Evolutionary conservation across 345 rosid species (phyloP).

Genomic region (Hypericum perforatum): DNA sequence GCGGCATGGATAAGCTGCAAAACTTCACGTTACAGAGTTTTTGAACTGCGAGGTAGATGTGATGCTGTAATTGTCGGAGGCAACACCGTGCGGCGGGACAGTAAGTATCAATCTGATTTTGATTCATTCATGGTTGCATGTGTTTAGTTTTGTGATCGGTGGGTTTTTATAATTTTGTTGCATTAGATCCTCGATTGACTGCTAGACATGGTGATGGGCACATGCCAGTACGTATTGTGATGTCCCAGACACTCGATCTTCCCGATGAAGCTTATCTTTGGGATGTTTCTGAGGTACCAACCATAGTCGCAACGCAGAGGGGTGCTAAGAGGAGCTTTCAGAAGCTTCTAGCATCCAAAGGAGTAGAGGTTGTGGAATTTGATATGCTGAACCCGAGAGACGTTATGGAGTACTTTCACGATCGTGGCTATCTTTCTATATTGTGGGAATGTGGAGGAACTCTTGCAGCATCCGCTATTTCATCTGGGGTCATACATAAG

Average conservation of each 20-base stretch:
- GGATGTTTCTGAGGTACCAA: slow-evolving; percentile 73
- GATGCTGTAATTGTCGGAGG: slow-evolving; percentile 94
- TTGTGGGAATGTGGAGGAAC: slow-evolving; percentile 97
- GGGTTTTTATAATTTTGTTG: slow-evolving; percentile 6
- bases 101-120: slow-evolving; percentile 26
- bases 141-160: too few relatives aligned
- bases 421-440: slow-evolving; percentile 83
- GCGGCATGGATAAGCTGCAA: slow-evolving; percentile 93
- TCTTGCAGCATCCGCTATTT: slow-evolving; percentile 84
- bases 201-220: slow-evolving; percentile 91
- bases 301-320: slow-evolving; percentile 79
- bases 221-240: slow-evolving; percentile 70
- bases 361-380: slow-evolving; percentile 94
- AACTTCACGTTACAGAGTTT: slow-evolving; percentile 64
- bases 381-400: slow-evolving; percentile 89
- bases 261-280: slow-evolving; percentile 85
- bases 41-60: slow-evolving; percentile 74
- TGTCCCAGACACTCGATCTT: slow-evolving; percentile 74
- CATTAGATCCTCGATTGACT: slow-evolving; percentile 72
- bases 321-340: slow-evolving; percentile 89
- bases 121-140: too few relatives aligned
- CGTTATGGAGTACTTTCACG: slow-evolving; percentile 88
- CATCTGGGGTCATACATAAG: slow-evolving; percentile 86
- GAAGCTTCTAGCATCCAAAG: slow-evolving; percentile 67
- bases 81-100: slow-evolving; percentile 74